Evolutionary conservation across 179 eudicot species (phyloP), one percentile per base, ranked within the genome.

Genomic region (Corrigiola litoralis): DNA sequence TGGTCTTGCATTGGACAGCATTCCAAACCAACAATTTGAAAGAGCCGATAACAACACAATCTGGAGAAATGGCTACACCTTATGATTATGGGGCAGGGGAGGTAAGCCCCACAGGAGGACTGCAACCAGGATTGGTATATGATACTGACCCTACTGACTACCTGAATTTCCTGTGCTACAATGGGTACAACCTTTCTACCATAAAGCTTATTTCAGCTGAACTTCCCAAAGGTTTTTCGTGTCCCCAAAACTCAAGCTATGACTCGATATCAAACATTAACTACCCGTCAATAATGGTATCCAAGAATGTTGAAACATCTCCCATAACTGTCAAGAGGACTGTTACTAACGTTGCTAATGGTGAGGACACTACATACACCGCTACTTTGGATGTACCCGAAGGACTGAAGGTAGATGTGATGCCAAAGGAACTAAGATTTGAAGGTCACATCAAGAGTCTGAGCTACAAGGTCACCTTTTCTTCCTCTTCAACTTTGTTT

Each of bases 31-130:
- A 84, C 76, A 84, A 80, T 18, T 6, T 77, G 61, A 72, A 75
- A 48, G 72, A 42, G 38, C 63, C 79, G 8, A 76, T 85, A 42
- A 74, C 78, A 25, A 82, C 82, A 33, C 58, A 75, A 17, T 38
- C 73, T 1, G 86, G 82, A 32, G 71, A 71, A n/a, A 49, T 41
- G 18, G 96, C 90, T 45, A 77, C 87, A n/a, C 85, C 94, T 4
- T 89, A 84, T 25, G 88, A 87, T 45, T 66, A 72, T 13, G 88
- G 94, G 6, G 84, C 94, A 51, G 95, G 94, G 40, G 84, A 82
- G 60, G 85, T 87, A 23, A 76, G 64, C 65, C 80, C 80, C 5
- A 47, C 79, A 29, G 83, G 77, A 14, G 80, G 83, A 60, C 9
- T 82, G 11, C 69, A 81, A 45, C 96, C 87, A 1, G 94, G 94